A percentile compares a stretch with the other conserved stretches of the same genome.
Evolutionary conservation across 2,329 filamentous ascomycete genomes (phyloP).

Genomic region (Ascochyta viciae-villosae): DNA sequence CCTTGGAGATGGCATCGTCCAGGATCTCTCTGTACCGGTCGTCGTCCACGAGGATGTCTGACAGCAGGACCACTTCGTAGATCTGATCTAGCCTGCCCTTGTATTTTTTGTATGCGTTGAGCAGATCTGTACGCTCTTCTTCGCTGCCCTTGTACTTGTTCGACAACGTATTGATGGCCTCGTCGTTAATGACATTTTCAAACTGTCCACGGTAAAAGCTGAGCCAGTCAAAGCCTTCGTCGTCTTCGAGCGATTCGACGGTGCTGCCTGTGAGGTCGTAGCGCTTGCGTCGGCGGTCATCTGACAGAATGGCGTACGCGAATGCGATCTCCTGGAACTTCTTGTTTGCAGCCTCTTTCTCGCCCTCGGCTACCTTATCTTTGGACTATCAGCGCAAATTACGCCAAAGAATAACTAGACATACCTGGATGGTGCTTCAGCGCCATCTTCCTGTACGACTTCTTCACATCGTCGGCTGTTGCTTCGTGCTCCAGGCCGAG

Average conservation of each 20-base stretch:
- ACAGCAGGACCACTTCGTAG: conserved; percentile 87
- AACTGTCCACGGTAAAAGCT: conserved; percentile 89
- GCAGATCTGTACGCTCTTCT: conserved; percentile 80
- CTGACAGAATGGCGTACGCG: conserved; percentile 91
- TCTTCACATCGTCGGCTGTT: conserved; percentile 81
- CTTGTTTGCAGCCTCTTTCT: conserved; percentile 75
- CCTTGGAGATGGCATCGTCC: conserved; percentile 75
- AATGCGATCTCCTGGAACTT: conserved; percentile 92
- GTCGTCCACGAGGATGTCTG: conserved; percentile 83
- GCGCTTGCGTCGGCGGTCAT: conserved; percentile 77
- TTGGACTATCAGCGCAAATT: conserved; percentile 17
- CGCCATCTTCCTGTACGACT: conserved; percentile 89
- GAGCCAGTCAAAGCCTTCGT: conserved; percentile 84
- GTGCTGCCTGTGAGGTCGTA: conserved; percentile 94
- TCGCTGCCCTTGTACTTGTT: conserved; percentile 82
- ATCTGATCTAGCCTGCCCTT: conserved; percentile 79
- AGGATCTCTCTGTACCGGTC: conserved; percentile 83
- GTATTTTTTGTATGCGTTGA: conserved; percentile 75
- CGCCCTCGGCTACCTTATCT: conserved; percentile 78
- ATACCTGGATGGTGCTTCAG: conserved; percentile 79
- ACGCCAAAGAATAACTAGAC: conserved; percentile 19
- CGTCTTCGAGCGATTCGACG: conserved; percentile 75
- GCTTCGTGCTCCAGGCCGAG: conserved; percentile 75
- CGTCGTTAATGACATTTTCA: conserved; percentile 74
- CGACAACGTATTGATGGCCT: conserved; percentile 78